Evolutionary conservation across 768 basidiomycete genomes (phyloP).

Genomic region (Panaeolus papilionaceus): DNA sequence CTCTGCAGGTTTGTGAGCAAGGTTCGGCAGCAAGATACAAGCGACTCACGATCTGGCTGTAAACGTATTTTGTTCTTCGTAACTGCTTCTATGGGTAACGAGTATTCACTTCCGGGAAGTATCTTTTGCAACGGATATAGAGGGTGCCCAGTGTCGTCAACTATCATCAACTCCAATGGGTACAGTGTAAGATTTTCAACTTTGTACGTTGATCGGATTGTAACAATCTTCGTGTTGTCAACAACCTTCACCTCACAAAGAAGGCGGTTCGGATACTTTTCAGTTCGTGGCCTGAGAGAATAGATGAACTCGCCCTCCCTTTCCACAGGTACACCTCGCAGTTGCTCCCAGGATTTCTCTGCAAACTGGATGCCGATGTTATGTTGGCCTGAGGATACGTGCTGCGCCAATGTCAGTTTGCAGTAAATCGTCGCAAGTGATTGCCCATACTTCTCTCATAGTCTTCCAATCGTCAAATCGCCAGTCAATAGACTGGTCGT

Average conservation of each 20-base stretch:
- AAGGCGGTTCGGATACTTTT: constrained; percentile 79
- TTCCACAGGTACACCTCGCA: constrained; percentile 90
- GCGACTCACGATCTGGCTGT: constrained; percentile 87
- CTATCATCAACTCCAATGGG: constrained; percentile 88
- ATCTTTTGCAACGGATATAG: constrained; percentile 85
- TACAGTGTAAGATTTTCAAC: constrained; percentile 92
- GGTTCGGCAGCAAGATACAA: background rate
- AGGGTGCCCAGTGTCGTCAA: constrained; percentile 86
- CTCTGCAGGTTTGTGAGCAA: constrained; percentile 51
- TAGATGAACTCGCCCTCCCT: constrained; percentile 92
- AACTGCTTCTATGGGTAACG: constrained; percentile 90
- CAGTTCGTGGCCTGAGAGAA: constrained; percentile 77
- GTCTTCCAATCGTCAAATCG: constrained; percentile 96
- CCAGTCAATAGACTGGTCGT: constrained; percentile 89
- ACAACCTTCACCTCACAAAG: constrained; percentile 90
- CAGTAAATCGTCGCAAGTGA: background rate
- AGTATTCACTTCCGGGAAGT: constrained; percentile 87
- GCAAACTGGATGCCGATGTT: constrained; percentile 85
- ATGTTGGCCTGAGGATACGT: constrained; percentile 79
- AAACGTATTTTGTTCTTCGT: constrained; percentile 81
- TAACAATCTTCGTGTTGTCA: constrained; percentile 94
- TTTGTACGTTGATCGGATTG: constrained; percentile 90
- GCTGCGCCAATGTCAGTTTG: constrained; percentile 40
- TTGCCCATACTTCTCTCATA: constrained; percentile 78
- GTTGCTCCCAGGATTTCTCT: constrained; percentile 87